Percentiles rank a stretch among this genome's conserved stretches.
Evolutionary conservation across 2,329 filamentous ascomycete species (phyloP).

Genomic region (Davidsoniella virescens): DNA sequence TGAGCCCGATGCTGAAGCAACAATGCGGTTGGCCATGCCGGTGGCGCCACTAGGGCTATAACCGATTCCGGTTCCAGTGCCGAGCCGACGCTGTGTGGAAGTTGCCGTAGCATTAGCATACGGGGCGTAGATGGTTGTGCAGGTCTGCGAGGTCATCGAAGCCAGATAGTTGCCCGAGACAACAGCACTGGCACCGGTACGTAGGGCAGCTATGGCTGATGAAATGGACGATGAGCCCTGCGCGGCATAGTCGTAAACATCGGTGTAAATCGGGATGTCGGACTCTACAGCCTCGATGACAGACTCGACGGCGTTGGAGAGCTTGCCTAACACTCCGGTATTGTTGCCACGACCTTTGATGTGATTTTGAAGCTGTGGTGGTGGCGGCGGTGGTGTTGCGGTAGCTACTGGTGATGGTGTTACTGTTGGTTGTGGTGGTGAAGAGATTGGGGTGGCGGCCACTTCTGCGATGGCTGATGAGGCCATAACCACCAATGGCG

Average conservation of each 20-base stretch:
- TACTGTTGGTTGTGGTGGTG: background rate
- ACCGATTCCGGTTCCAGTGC: background rate
- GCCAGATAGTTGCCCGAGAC: background rate
- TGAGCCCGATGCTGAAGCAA: conserved; percentile 3
- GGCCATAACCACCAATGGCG: background rate
- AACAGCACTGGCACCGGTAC: background rate
- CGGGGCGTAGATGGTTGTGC: conserved; percentile 10
- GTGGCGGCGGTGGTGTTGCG: background rate
- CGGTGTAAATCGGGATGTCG: conserved; percentile 4
- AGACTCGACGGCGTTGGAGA: background rate
- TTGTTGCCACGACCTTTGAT: background rate
- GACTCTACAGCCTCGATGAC: conserved; percentile 1
- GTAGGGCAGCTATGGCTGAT: background rate
- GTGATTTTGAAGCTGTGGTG: background rate
- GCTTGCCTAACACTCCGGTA: background rate
- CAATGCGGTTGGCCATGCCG: background rate
- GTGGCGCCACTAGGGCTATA: background rate
- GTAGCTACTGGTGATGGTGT: background rate
- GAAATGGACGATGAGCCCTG: background rate
- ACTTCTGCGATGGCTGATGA: background rate
- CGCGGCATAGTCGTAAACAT: conserved; percentile 1
- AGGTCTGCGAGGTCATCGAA: background rate
- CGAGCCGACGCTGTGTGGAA: background rate
- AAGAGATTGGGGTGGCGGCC: background rate
- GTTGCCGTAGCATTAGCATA: conserved; percentile 6